These are phyloP conservation scores for Penicillium sp. DNA, from an alignment of 2,329 filamentous ascomycete species.

Conservation along the genomic window DNA sequence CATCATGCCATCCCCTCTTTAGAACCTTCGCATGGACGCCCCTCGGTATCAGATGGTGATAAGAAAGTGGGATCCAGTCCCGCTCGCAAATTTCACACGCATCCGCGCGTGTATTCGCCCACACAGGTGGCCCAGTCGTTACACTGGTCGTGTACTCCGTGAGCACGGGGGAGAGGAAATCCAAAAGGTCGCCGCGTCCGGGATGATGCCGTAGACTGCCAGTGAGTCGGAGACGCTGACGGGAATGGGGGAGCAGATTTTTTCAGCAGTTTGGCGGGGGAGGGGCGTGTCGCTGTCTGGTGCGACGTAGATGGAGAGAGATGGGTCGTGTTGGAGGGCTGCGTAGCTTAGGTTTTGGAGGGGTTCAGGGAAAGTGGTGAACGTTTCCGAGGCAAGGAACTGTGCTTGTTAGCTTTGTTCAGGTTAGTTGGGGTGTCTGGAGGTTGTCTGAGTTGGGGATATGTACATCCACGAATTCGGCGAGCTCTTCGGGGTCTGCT, in stretches of 20 bases:
- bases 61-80: conserved; percentile 74
- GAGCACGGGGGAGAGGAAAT: conserved; percentile 66
- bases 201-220: conserved; percentile 64
- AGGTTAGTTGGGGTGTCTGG: conserved; percentile 4
- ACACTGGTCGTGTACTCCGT: conserved; percentile 62
- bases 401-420: conserved; percentile 26
- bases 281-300: conserved; percentile 50
- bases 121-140: conserved; percentile 65
- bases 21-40: conserved; percentile 74
- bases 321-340: conserved; percentile 51
- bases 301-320: conserved; percentile 57
- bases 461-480: conserved; percentile 73
- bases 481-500: conserved; percentile 65
- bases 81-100: conserved; percentile 77
- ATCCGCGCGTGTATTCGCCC: conserved; percentile 57
- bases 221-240: conserved; percentile 68
- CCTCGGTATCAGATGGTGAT: conserved; percentile 84
- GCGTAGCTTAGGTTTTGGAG: conserved; percentile 66
- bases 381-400: conserved; percentile 73
- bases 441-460: not conserved
- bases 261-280: conserved; percentile 52
- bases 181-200: conserved; percentile 48
- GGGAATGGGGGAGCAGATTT: conserved; percentile 58
- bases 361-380: conserved; percentile 62
- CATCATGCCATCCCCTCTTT: conserved; percentile 76